phyloP scores from a whole-genome alignment of 2,329 filamentous ascomycete species.

The Trichoderma polysporum region DNA sequence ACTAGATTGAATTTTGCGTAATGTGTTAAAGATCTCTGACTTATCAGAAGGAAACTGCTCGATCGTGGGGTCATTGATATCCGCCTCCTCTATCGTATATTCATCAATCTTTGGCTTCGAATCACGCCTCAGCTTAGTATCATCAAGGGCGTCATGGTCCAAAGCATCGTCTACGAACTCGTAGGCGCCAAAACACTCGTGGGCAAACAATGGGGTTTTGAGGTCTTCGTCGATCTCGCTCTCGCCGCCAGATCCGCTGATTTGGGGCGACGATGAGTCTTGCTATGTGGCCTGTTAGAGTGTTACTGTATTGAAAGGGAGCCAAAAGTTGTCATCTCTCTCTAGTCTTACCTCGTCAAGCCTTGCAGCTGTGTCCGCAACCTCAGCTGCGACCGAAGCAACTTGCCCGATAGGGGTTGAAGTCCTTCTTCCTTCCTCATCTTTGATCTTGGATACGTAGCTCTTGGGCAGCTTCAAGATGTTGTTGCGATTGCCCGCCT shows the following conservation, averaged over 20 bases:
- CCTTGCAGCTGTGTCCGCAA: conserved; percentile 42
- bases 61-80: conserved; percentile 48
- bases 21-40: conserved; percentile 44
- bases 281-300: conserved; percentile 24
- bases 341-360: conserved; percentile 34
- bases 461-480: conserved; percentile 25
- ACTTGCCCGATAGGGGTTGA: conserved; percentile 43
- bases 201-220: conserved; percentile 46
- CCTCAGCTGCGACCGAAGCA: conserved; percentile 45
- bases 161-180: conserved; percentile 36
- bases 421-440: conserved; percentile 28
- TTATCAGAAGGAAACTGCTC: conserved; percentile 49
- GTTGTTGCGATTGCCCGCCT: conserved; percentile 23
- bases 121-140: conserved; percentile 12
- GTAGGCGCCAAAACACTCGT: conserved; percentile 47
- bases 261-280: conserved; percentile 19
- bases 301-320: neutral
- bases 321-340: neutral
- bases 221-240: conserved; percentile 27
- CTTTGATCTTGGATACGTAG: conserved; percentile 17
- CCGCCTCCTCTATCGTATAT: conserved; percentile 27
- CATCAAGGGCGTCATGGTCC: conserved; percentile 30
- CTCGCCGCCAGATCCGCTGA: conserved; percentile 19
- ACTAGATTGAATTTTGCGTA: conserved; percentile 48
- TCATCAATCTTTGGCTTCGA: conserved; percentile 23